Base-by-base conservation (phyloP, 148 eudicot species). In the Polygonum aviculare region DNA sequence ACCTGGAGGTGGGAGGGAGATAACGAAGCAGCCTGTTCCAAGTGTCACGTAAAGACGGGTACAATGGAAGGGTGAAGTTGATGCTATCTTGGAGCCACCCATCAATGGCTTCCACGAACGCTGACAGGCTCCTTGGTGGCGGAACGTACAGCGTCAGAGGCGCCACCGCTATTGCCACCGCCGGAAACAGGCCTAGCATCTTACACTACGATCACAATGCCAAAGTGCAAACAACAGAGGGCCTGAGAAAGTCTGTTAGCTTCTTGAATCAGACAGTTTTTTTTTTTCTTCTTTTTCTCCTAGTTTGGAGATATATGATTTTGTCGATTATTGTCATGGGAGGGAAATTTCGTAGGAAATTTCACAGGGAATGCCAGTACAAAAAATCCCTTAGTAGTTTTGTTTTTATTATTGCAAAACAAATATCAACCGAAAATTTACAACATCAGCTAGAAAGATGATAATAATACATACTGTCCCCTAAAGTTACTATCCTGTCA, bases 91-190 rank as follows among this genome's bases (percentile, higher is more conserved):
- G 16, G 33, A 73, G 38, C 54, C 55, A 16, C 22, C 57, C 44
- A 57, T 75, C 77, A 44, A 75, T 35, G 47, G 77, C 35, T 55
- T 75, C 48, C 22, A 75, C 18, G 57, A 75, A 55, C 22, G 39
- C 40, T 7, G 77, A 50, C 26, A 75, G 39, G 45, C 15, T 52
- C 69, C 77, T 75, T 22, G 57, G 36, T 0, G 69, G 77, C 12
- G 77, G 77, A 4, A 75, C 47, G 77, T 75, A 75, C 31, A 75
- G 77, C 8, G 77, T 75, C 12, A 75, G 49, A n/a, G 77, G 77
- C 16, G 57, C 77, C 69, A 57, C 77, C 33, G 69, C 35, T 21
- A 75, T 39, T 11, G 77, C 77, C 49, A 75, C 77, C 67, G 67
- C 67, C 31, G 57, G 31, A 14, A 75, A 55, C 33, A 75, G 47